Evolutionary conservation across 2,329 filamentous ascomycete genomes (phyloP).

Genomic region (Alternaria hordeiaustralica): DNA sequence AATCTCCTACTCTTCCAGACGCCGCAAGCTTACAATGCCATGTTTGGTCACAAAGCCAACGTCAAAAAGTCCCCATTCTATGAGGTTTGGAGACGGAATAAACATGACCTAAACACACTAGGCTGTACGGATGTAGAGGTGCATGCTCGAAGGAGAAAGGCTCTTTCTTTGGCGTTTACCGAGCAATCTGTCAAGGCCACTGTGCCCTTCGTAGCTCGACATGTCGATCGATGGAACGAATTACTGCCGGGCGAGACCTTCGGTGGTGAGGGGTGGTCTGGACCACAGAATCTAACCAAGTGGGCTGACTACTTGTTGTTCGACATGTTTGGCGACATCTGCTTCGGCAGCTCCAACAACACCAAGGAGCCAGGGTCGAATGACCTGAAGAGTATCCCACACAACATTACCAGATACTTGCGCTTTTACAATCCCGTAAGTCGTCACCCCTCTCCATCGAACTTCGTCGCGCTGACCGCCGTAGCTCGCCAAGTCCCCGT

Average conservation of each 20-base stretch:
- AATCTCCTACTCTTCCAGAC: constrained; percentile 71
- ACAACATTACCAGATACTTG: constrained; percentile 11
- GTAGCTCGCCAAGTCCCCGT: constrained; percentile 16
- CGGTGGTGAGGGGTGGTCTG: constrained; percentile 13
- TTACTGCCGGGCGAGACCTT: background rate
- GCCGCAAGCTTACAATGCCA: constrained; percentile 53
- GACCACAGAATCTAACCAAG: constrained; percentile 7
- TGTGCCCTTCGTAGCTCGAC: constrained; percentile 11
- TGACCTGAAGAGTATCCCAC: constrained; percentile 16
- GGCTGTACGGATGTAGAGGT: constrained; percentile 5
- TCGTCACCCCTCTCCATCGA: background rate
- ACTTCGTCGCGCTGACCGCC: background rate
- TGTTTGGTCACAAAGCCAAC: constrained; percentile 41
- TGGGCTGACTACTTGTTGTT: constrained; percentile 47
- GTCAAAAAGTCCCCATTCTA: constrained; percentile 21
- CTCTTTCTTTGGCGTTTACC: constrained; percentile 24
- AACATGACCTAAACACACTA: constrained; percentile 17
- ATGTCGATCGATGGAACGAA: constrained; percentile 24
- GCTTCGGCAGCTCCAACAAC: constrained; percentile 43
- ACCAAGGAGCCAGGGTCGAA: constrained; percentile 37
- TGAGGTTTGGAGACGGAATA: constrained; percentile 13
- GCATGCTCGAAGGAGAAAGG: constrained; percentile 19
- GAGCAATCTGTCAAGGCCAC: constrained; percentile 19
- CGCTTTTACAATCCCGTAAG: constrained; percentile 15
- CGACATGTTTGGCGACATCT: constrained; percentile 54